Conservation (phyloP, 257 asterid genomes). For the Leptodermis oblonga region DNA sequence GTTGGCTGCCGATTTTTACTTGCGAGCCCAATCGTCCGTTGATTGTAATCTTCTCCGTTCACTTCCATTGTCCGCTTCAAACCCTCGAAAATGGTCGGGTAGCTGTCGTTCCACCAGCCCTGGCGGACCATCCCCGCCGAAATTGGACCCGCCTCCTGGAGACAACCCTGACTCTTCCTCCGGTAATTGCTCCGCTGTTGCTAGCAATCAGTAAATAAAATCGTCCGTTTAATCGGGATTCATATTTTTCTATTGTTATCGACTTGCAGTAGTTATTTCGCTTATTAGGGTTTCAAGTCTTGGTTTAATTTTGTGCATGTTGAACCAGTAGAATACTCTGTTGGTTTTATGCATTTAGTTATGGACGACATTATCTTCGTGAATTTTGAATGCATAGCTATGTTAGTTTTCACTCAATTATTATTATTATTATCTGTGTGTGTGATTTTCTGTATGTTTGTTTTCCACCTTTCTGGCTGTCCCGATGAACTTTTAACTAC, state of each 20-base stretch:
- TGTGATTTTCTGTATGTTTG: neutral
- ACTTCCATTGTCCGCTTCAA: constrained; percentile 19
- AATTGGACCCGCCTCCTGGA: constrained; percentile 50
- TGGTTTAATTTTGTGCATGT: neutral
- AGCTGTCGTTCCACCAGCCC: constrained; percentile 50
- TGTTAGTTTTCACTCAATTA: neutral
- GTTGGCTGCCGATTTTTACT: neutral
- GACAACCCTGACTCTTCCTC: constrained; percentile 29
- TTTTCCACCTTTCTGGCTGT: neutral
- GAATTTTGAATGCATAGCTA: neutral
- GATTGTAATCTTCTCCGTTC: constrained; percentile 31
- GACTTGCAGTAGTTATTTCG: neutral
- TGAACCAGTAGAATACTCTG: neutral
- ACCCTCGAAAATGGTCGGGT: constrained; percentile 26
- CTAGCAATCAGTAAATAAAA: neutral
- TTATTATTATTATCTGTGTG: too few relatives aligned
- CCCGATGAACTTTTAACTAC: neutral
- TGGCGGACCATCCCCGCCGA: constrained; percentile 35
- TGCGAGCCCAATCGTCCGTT: constrained; percentile 2
- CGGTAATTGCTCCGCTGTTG: constrained; percentile 29
- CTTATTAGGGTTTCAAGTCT: neutral
- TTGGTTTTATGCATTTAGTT: neutral
- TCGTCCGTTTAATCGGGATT: neutral
- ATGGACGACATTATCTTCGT: neutral
- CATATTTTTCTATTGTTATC: neutral